Evolutionary conservation across 2,329 filamentous ascomycete genomes (phyloP).

Genomic region (Chaetoscypha palmicola): DNA sequence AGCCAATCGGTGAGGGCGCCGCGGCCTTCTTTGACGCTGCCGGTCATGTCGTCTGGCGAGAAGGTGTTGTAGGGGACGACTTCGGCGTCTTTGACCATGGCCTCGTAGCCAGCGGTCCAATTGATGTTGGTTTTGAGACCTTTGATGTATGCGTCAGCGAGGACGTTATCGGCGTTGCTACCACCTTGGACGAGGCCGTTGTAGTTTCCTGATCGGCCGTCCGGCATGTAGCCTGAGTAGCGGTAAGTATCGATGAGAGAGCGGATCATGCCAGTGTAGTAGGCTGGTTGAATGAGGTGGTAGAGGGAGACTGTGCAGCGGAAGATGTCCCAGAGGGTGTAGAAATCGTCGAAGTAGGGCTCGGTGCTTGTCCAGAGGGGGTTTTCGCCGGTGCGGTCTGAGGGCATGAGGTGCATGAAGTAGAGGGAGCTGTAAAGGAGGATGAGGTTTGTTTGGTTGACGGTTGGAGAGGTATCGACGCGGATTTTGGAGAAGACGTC

Average conservation of each 20-base stretch:
- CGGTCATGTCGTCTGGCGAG: conserved; percentile 43
- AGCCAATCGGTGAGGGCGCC: conserved; percentile 64
- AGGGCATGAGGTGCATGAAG: conserved; percentile 56
- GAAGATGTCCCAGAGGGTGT: conserved; percentile 58
- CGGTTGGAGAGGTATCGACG: conserved; percentile 25
- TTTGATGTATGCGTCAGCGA: conserved; percentile 67
- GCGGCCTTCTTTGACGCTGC: conserved; percentile 58
- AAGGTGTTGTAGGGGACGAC: conserved; percentile 43
- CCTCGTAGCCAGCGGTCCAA: conserved; percentile 46
- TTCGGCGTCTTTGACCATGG: conserved; percentile 4
- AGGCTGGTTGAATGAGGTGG: conserved; percentile 53
- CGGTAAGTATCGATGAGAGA: conserved; percentile 61
- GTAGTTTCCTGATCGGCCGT: conserved; percentile 58
- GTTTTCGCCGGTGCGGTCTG: conserved; percentile 62
- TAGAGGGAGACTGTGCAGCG: conserved; percentile 54
- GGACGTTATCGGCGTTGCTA: conserved; percentile 61
- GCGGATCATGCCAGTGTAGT: conserved; percentile 55
- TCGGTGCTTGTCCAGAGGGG: conserved; percentile 55
- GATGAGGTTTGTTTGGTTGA: conserved; percentile 41
- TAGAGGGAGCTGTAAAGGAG: conserved; percentile 54
- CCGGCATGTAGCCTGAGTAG: conserved; percentile 55
- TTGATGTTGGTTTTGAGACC: conserved; percentile 52
- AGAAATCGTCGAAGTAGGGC: conserved; percentile 65
- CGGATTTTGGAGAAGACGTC: conserved; percentile 40
- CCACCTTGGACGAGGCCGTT: conserved; percentile 63